Percentiles rank a stretch among this genome's conserved stretches.
These are phyloP conservation scores for Bimuria novae-zelandiae DNA, from an alignment of 2,329 filamentous ascomycete species.

Conservation along the genomic window DNA sequence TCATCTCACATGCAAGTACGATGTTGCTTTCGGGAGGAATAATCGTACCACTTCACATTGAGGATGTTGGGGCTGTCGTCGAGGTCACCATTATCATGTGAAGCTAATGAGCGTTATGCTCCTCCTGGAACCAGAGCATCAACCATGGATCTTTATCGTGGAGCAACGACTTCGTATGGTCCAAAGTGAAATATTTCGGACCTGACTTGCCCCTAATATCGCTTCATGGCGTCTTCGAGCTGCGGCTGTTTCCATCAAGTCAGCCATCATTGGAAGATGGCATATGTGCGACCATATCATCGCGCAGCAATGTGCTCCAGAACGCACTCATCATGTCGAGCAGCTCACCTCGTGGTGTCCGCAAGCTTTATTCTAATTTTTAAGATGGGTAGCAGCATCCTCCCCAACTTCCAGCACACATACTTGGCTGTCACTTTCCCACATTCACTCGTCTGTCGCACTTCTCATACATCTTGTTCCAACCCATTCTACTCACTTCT, in stretches of 20 bases:
- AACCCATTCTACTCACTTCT: not conserved
- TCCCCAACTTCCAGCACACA: no score
- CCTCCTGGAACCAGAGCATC: not conserved
- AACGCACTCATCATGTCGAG: not conserved
- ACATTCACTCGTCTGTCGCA: not conserved
- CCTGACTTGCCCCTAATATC: not conserved
- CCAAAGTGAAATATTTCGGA: not conserved
- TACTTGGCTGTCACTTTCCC: no score
- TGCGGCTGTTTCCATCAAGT: not conserved
- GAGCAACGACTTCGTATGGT: not conserved
- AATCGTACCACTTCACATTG: not conserved
- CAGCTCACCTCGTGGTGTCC: not conserved
- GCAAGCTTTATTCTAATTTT: no score
- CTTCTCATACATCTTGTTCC: not conserved
- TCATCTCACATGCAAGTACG: not conserved
- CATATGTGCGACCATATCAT: not conserved
- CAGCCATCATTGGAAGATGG: not conserved
- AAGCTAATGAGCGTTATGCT: not conserved
- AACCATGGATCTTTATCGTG: not conserved
- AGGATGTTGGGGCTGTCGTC: not conserved
- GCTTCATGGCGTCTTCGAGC: not conserved
- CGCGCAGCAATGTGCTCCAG: not conserved
- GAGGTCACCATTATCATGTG: not conserved
- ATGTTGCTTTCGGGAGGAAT: not conserved
- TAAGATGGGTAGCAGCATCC: no score